A percentile compares a stretch with the other conserved stretches of the same genome.
Evolutionary conservation across 148 eudicot genomes (phyloP).

Genomic region (Heliosperma pusillum): DNA sequence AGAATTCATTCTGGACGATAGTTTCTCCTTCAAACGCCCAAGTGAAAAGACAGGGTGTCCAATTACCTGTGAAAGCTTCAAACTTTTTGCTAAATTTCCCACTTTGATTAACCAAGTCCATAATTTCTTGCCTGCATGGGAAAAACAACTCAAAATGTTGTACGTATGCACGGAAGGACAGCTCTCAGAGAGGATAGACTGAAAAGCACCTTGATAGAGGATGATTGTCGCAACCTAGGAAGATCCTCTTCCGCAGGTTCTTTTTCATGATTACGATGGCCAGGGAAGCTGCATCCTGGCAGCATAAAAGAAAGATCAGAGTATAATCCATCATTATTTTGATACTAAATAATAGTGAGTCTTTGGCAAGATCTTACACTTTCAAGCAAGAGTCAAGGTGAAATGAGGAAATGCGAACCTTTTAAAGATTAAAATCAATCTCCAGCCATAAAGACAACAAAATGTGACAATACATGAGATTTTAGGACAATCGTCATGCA

Average conservation of each 20-base stretch:
- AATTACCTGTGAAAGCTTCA: conserved; percentile 68
- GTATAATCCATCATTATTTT: not conserved
- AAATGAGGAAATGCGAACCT: too few species aligned
- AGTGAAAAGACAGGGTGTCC: not conserved
- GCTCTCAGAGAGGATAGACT: not conserved
- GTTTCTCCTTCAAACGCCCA: too few species aligned
- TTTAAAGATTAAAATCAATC: too few species aligned
- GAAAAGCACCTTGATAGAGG: conserved; percentile 68
- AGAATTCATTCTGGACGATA: too few species aligned
- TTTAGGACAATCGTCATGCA: too few species aligned
- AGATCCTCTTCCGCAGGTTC: conserved; percentile 51
- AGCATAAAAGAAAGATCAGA: not conserved
- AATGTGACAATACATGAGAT: not conserved
- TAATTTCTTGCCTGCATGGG: conserved; percentile 70
- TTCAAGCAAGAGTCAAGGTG: too few species aligned
- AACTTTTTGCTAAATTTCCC: conserved; percentile 68
- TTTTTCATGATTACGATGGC: conserved; percentile 62
- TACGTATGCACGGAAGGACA: not conserved
- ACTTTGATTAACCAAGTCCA: conserved; percentile 76
- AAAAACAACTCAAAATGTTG: not conserved
- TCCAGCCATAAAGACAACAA: too few species aligned
- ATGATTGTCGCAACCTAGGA: conserved; percentile 89
- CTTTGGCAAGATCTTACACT: not conserved
- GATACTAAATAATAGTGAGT: too few species aligned
- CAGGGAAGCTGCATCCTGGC: conserved; percentile 82